Percentiles rank a stretch among this genome's conserved stretches.
These are phyloP conservation scores for Ophiocordyceps unilateralis DNA, from an alignment of 2,329 filamentous ascomycete genomes.

Conservation along the genomic window DNA sequence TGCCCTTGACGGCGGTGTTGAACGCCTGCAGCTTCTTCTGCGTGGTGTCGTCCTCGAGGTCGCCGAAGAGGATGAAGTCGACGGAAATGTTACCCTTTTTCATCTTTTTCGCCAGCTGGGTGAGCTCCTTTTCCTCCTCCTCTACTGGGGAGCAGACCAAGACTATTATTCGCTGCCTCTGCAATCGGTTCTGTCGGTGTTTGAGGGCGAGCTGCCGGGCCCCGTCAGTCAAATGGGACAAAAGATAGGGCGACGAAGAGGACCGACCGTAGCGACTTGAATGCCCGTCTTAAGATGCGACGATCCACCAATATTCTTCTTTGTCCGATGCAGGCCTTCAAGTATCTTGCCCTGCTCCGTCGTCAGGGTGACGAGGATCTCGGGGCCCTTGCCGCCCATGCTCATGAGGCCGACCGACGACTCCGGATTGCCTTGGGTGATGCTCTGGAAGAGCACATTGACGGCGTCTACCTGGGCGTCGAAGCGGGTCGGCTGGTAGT, in stretches of 20 bases:
- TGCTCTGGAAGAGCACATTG: constrained; percentile 86
- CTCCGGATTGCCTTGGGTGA: constrained; percentile 89
- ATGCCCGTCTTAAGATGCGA: constrained; percentile 85
- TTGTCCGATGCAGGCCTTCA: constrained; percentile 76
- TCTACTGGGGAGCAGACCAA: constrained; percentile 88
- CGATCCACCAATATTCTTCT: constrained; percentile 76
- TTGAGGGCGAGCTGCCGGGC: constrained; percentile 71
- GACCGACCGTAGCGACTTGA: constrained; percentile 72
- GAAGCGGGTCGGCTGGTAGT: constrained; percentile 80
- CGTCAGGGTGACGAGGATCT: constrained; percentile 90
- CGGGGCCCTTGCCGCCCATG: constrained; percentile 94
- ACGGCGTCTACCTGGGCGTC: constrained; percentile 93
- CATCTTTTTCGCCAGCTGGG: constrained; percentile 91
- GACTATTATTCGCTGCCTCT: constrained; percentile 90
- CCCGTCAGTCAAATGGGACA: constrained; percentile 7
- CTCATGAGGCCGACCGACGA: constrained; percentile 96
- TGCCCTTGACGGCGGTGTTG: constrained; percentile 81
- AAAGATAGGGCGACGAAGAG: not conserved
- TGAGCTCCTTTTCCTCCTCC: constrained; percentile 76
- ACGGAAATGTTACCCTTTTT: constrained; percentile 94
- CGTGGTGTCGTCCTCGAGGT: constrained; percentile 75
- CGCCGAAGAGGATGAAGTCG: constrained; percentile 89
- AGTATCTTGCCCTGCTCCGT: constrained; percentile 93
- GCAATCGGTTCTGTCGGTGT: constrained; percentile 94
- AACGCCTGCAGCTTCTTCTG: constrained; percentile 88